These are phyloP conservation scores for Colletotrichum cordylinicola DNA, from an alignment of 2,329 filamentous ascomycete genomes.

Conservation along the genomic window DNA sequence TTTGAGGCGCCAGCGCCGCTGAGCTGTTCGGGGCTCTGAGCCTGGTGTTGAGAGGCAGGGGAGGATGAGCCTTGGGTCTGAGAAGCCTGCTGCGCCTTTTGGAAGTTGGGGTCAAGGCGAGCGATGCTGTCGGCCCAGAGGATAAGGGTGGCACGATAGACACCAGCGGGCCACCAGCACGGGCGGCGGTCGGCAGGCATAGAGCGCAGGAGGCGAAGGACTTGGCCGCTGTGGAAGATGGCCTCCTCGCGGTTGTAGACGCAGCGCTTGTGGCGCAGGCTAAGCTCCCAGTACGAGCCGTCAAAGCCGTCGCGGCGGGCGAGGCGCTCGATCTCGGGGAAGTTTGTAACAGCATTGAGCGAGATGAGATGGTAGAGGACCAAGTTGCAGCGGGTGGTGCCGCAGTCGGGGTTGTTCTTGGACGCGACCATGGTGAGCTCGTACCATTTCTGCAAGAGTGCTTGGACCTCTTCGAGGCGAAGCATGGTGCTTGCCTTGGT, in stretches of 20 bases:
- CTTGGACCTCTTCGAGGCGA: constrained; percentile 69
- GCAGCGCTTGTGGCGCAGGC: constrained; percentile 65
- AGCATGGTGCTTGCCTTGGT: constrained; percentile 65
- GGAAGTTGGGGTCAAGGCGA: constrained; percentile 36
- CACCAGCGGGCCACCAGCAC: constrained; percentile 73
- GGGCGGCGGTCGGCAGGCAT: constrained; percentile 68
- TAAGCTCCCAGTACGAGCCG: constrained; percentile 58
- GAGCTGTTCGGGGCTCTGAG: constrained; percentile 5
- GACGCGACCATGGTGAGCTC: constrained; percentile 63
- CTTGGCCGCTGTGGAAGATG: constrained; percentile 71
- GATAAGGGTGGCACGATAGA: constrained; percentile 71
- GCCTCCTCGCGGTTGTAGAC: constrained; percentile 69
- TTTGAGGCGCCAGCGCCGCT: constrained; percentile 6
- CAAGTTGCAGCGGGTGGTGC: constrained; percentile 68
- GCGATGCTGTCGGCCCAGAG: constrained; percentile 67
- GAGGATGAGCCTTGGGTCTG: constrained; percentile 13
- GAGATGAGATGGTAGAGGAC: constrained; percentile 75
- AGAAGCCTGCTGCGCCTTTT: constrained; percentile 25
- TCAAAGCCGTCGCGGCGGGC: constrained; percentile 67
- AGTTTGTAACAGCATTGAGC: constrained; percentile 71
- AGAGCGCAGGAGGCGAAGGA: constrained; percentile 63
- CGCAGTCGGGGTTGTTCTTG: constrained; percentile 61
- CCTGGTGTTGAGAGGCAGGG: constrained; percentile 3
- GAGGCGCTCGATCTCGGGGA: constrained; percentile 70
- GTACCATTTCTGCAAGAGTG: constrained; percentile 70